Evolutionary conservation across 1,139 yeast genomes (phyloP).

Genomic region (Petasospora fabianii): DNA sequence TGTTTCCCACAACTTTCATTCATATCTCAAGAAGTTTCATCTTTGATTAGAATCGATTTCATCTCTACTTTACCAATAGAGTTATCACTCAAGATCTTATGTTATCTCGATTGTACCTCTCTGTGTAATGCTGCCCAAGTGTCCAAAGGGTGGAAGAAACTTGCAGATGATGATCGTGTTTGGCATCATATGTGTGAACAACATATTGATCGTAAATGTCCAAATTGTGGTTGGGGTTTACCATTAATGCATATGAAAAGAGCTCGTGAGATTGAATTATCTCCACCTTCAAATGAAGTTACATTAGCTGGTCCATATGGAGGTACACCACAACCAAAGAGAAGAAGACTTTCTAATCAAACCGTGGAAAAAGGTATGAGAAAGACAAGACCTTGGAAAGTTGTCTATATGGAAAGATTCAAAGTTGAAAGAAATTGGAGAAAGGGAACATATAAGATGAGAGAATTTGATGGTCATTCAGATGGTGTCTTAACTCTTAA

Average conservation of each 20-base stretch:
- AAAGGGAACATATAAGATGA: conserved; percentile 63
- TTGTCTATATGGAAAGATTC: conserved; percentile 86
- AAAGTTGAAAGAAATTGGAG: conserved; percentile 95
- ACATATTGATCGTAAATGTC: conserved; percentile 94
- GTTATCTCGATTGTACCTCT: conserved; percentile 87
- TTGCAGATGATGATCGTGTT: conserved; percentile 94
- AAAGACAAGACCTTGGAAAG: conserved; percentile 86
- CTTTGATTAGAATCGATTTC: conserved; percentile 83
- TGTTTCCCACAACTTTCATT: conserved; percentile 92
- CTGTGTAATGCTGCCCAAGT: conserved; percentile 94
- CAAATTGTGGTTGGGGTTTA: conserved; percentile 98
- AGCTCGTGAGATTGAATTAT: conserved; percentile 47
- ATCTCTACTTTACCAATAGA: conserved; percentile 83
- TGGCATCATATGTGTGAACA: conserved; percentile 99
- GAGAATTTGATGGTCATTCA: conserved; percentile 75
- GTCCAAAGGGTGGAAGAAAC: conserved; percentile 73
- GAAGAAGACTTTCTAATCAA: conserved; percentile 25
- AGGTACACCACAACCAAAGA: conserved; percentile 8
- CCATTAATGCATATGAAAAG: conserved; percentile 85
- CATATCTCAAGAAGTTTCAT: conserved; percentile 73
- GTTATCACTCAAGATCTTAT: conserved; percentile 74
- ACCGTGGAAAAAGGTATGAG: conserved; percentile 25
- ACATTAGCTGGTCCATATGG: neutral
- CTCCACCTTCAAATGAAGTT: neutral
- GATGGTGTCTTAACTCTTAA: conserved; percentile 87